Evolutionary conservation across 768 basidiomycete species (phyloP).

Genomic region (Hortiboletus campestris): DNA sequence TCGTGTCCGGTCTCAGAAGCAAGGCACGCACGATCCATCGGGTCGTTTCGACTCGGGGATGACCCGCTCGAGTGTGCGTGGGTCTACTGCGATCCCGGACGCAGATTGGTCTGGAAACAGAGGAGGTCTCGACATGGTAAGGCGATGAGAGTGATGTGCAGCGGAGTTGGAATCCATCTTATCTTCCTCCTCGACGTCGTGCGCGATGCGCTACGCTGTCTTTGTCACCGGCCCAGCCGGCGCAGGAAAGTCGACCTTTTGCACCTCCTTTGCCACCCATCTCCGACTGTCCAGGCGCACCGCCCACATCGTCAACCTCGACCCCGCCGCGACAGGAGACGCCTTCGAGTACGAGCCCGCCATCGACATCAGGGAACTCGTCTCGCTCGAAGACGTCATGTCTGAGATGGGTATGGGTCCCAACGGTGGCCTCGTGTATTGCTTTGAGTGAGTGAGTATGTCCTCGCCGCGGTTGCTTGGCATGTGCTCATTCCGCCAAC

Average conservation of each 20-base stretch:
- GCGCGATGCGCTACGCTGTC: slow-evolving; percentile 79
- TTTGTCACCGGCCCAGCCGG: slow-evolving; percentile 95
- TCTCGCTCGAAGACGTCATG: slow-evolving; percentile 96
- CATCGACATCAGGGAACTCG: slow-evolving; percentile 91
- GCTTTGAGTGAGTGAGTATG: slow-evolving; percentile 93
- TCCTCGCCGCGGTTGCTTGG: neutral
- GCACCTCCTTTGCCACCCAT: slow-evolving; percentile 84
- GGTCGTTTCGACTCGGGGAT: slow-evolving; percentile 79
- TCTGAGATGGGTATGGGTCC: slow-evolving; percentile 91
- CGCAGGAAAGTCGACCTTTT: slow-evolving; percentile 96
- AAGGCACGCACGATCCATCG: slow-evolving; percentile 72
- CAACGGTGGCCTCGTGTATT: slow-evolving; percentile 95
- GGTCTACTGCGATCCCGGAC: slow-evolving; percentile 83
- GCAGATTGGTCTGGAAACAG: slow-evolving; percentile 66
- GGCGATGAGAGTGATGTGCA: no score
- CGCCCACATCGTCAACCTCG: slow-evolving; percentile 94
- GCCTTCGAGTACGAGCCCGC: slow-evolving; percentile 91
- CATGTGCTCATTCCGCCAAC: neutral
- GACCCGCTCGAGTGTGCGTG: slow-evolving; percentile 81
- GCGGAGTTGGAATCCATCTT: slow-evolving; percentile 33
- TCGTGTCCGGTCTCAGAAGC: slow-evolving; percentile 1
- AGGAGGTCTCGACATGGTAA: slow-evolving; percentile 70
- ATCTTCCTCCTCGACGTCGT: slow-evolving; percentile 5
- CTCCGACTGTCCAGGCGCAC: slow-evolving; percentile 77
- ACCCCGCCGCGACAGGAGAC: slow-evolving; percentile 85